Evolutionary conservation across 331 rosid genomes (phyloP).

Genomic region (Spiraea crenata): DNA sequence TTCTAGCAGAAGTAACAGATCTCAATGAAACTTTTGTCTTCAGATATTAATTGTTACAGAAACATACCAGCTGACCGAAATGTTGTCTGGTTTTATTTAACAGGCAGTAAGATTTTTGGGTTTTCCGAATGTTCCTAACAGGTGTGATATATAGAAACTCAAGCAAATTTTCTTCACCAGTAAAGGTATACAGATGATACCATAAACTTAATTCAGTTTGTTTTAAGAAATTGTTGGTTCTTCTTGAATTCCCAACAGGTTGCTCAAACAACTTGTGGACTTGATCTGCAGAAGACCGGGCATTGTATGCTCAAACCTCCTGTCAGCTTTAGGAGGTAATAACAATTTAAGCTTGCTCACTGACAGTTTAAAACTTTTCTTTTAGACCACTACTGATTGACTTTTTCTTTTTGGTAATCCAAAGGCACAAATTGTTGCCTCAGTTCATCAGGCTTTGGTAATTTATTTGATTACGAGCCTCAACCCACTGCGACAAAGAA

Average conservation of each 20-base stretch:
- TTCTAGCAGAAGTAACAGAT: slow-evolving; percentile 57
- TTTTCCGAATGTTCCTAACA: slow-evolving; percentile 55
- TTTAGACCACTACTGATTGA: background rate
- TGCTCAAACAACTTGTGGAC: slow-evolving; percentile 38
- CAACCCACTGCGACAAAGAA: slow-evolving; percentile 76
- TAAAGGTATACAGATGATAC: background rate
- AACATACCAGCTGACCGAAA: background rate
- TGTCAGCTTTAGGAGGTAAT: slow-evolving; percentile 65
- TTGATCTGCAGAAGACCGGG: slow-evolving; percentile 50
- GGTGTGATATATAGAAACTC: slow-evolving; percentile 43
- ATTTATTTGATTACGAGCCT: slow-evolving; percentile 53
- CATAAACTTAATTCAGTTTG: background rate
- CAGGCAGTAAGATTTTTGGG: slow-evolving; percentile 61
- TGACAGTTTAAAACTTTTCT: background rate
- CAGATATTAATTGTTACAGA: slow-evolving; percentile 2
- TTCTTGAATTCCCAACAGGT: slow-evolving; percentile 36
- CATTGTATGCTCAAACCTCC: slow-evolving; percentile 60
- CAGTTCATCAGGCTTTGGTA: slow-evolving; percentile 43
- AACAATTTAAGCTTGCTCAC: background rate
- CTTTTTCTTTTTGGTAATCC: background rate
- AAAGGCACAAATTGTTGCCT: slow-evolving; percentile 77
- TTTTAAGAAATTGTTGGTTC: background rate
- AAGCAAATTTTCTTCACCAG: background rate
- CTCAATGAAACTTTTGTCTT: background rate
- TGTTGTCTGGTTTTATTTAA: background rate